Percentiles rank a stretch among this genome's conserved stretches.
phyloP scores from a whole-genome alignment of 2,329 filamentous ascomycete species.

The Pseudocercospora fijiensis region DNA sequence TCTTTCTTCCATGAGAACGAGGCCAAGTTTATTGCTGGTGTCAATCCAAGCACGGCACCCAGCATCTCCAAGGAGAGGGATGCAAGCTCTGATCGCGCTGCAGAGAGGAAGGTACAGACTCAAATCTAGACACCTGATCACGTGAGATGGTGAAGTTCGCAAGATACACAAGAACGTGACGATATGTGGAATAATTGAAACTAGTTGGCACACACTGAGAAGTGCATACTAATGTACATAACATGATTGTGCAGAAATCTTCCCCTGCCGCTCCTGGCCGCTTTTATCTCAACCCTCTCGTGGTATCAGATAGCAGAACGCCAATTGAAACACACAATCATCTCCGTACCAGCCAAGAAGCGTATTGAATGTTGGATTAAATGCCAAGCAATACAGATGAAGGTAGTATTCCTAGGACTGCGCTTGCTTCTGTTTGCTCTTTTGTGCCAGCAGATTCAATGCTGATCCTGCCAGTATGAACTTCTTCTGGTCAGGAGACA shows the following conservation, averaged over 20 bases:
- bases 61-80: background rate
- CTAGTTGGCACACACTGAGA: background rate
- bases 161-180: background rate
- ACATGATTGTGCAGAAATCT: background rate
- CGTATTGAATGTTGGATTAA: background rate
- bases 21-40: background rate
- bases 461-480: slow-evolving; percentile 95
- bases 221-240: background rate
- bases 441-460: slow-evolving; percentile 78
- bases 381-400: background rate
- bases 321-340: background rate
- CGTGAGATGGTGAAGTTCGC: background rate
- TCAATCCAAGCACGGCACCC: background rate
- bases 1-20: background rate
- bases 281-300: background rate
- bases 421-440: slow-evolving; percentile 40
- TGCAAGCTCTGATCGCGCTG: background rate
- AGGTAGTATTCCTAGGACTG: background rate
- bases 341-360: background rate
- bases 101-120: background rate
- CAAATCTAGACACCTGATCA: background rate
- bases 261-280: background rate
- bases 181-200: background rate
- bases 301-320: background rate
- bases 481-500: slow-evolving; percentile 84